A percentile compares a stretch with the other conserved stretches of the same genome.
Evolutionary conservation across 2,329 filamentous ascomycete genomes (phyloP).

Genomic region (Falciphora oryzae): DNA sequence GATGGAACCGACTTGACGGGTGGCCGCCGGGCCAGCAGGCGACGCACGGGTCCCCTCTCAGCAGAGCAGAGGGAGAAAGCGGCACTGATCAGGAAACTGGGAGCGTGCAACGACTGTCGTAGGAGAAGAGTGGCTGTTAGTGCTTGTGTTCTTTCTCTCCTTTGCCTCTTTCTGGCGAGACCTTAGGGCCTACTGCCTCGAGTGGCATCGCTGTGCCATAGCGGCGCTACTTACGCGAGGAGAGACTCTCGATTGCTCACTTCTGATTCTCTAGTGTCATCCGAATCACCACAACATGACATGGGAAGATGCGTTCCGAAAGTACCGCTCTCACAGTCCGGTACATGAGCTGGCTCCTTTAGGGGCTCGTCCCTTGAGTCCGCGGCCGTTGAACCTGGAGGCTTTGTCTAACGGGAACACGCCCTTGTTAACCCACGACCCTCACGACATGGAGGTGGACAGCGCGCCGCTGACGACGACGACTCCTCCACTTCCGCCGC

Average conservation of each 20-base stretch:
- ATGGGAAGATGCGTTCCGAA: constrained; percentile 52
- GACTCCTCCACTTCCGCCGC: background rate
- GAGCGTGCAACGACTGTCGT: constrained; percentile 51
- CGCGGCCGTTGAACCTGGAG: constrained; percentile 36
- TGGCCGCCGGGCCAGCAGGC: constrained; percentile 48
- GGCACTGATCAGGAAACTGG: constrained; percentile 53
- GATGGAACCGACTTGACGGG: constrained; percentile 49
- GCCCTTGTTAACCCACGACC: constrained; percentile 35
- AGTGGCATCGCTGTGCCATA: background rate
- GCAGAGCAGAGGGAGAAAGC: constrained; percentile 53
- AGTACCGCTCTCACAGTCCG: constrained; percentile 49
- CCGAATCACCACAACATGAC: constrained; percentile 56
- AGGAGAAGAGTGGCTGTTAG: constrained; percentile 54
- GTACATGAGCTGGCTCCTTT: constrained; percentile 43
- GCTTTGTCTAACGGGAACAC: constrained; percentile 31
- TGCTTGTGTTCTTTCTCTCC: constrained; percentile 18
- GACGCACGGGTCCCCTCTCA: constrained; percentile 54
- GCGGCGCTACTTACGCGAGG: constrained; percentile 10
- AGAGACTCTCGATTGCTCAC: background rate
- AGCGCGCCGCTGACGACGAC: constrained; percentile 24
- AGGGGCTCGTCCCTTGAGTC: constrained; percentile 29
- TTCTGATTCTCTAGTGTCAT: constrained; percentile 39
- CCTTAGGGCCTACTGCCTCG: background rate
- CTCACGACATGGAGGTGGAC: constrained; percentile 53
- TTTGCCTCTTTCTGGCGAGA: background rate